Base-by-base conservation (phyloP, 345 rosid species). In the Eucalyptus microcorys region DNA sequence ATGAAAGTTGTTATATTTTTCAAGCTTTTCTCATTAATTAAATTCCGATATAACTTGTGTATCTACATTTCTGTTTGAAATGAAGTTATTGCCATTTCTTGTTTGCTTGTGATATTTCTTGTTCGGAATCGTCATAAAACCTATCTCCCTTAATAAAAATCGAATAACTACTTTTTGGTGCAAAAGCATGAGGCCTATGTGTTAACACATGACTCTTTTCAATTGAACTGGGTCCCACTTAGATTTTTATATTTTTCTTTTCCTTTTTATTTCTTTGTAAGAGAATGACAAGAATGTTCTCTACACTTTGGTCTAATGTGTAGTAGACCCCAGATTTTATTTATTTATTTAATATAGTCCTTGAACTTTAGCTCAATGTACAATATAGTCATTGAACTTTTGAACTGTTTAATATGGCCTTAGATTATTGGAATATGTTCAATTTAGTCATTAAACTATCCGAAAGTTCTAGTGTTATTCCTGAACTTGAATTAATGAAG, bases 51-150 rank as follows among this genome's bases (percentile, higher is more conserved):
- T 59, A 0, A 52, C 4, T 10, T 11, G 14, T 59, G 32, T 59
- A 26, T 13, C 30, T 2, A 59, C n/a, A 26, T 0, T 10, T 59
- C 0, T 59, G 0, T 26, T 59, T 59, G 14, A 59, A 59, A 27
- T 3, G n/a, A 59, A 26, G 4, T 5, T 5, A 59, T 59, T 12
- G 15, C 4, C 0, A 0, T 59, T 59, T 59, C 30, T 59, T 52
- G 64, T 57, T 57, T 57, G 14, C 1, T 24, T 59, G 66, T 26
- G 15, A 1, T 59, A 59, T 26, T 59, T 59, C 15, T 5, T 0
- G 66, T 59, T 0, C 0, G 0, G 0, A 59, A 59, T 59, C 0
- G 1, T 0, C 2, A 57, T 0, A 2, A 0, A 57, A 57, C 2
- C n/a, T 57, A 0, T 59, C 14, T 59, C 2, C 0, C 12, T 10